phyloP scores from a whole-genome alignment of 83 land plant genomes.

The Thuja plicata region DNA sequence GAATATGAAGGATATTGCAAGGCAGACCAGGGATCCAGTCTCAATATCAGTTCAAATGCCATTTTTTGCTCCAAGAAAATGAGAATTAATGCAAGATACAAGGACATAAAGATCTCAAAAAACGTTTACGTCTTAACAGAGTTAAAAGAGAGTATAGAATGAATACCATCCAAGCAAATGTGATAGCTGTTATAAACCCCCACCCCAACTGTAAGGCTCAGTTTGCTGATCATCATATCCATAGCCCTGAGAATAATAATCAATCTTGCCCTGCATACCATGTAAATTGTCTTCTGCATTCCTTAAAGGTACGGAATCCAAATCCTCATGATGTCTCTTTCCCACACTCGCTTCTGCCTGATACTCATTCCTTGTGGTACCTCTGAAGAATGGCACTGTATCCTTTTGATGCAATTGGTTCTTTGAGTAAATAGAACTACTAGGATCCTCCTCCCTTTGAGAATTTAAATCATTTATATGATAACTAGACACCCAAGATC shows the following conservation, averaged over 20 bases:
- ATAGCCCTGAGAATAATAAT: constrained; percentile 5
- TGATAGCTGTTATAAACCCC: background rate
- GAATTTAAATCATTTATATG: background rate
- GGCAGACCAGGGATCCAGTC: background rate
- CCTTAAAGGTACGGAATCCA: background rate
- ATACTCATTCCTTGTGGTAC: background rate
- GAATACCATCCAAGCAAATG: background rate
- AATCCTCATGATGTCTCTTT: background rate
- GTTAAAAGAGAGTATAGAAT: background rate
- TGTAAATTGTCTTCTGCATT: constrained; percentile 5
- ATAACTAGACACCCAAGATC: background rate
- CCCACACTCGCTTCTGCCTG: background rate
- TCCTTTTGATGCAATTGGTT: background rate
- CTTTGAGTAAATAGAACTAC: background rate
- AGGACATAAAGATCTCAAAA: background rate
- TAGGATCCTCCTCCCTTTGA: constrained; percentile 10
- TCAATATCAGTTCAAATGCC: background rate
- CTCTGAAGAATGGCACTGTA: background rate
- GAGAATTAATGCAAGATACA: background rate
- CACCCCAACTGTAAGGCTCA: background rate
- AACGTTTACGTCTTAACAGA: background rate
- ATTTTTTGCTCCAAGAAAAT: background rate
- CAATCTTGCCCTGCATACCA: background rate
- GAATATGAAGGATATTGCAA: background rate
- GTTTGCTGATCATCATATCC: background rate